Percentiles rank a stretch among this genome's conserved stretches.
Evolutionary conservation across 768 basidiomycete species (phyloP).

Genomic region (Psilocybe cyanescens): DNA sequence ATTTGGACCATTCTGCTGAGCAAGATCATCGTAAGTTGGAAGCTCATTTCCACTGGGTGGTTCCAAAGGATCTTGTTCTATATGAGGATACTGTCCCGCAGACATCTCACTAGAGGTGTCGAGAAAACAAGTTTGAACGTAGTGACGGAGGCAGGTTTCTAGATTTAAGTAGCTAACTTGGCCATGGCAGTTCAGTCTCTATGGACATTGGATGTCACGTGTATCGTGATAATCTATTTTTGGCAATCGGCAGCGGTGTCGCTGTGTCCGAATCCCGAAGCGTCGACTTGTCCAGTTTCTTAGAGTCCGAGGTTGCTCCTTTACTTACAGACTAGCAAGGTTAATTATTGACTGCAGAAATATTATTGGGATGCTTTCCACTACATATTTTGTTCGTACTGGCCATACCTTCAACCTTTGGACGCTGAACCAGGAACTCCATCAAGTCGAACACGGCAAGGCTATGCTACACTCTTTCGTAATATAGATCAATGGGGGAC

Average conservation of each 20-base stretch:
- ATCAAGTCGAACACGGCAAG: conserved; percentile 4
- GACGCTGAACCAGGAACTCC: background rate
- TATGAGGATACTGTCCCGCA: conserved; percentile 27
- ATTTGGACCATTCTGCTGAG: conserved; percentile 76
- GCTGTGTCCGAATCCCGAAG: background rate
- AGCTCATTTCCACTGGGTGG: conserved; percentile 53
- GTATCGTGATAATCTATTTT: conserved; percentile 19
- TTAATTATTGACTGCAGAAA: too few species aligned
- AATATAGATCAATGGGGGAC: background rate
- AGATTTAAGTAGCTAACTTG: conserved; percentile 6
- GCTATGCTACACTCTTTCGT: conserved; percentile 1
- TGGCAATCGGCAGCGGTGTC: conserved; percentile 3
- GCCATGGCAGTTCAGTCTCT: conserved; percentile 17
- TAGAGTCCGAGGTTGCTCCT: background rate
- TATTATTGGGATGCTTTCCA: too few species aligned
- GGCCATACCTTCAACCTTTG: too few species aligned
- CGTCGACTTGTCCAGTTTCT: conserved; percentile 7
- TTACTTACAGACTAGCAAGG: too few species aligned
- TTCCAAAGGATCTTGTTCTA: conserved; percentile 48
- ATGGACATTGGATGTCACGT: conserved; percentile 26
- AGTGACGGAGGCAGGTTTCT: conserved; percentile 1
- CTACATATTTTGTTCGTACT: too few species aligned
- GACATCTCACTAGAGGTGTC: conserved; percentile 28
- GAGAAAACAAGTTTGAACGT: conserved; percentile 6
- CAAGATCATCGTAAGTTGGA: conserved; percentile 83